These are phyloP conservation scores for Phycomyces nitens DNA, from an alignment of 192 early-diverging fungal genomes.

Conservation along the genomic window DNA sequence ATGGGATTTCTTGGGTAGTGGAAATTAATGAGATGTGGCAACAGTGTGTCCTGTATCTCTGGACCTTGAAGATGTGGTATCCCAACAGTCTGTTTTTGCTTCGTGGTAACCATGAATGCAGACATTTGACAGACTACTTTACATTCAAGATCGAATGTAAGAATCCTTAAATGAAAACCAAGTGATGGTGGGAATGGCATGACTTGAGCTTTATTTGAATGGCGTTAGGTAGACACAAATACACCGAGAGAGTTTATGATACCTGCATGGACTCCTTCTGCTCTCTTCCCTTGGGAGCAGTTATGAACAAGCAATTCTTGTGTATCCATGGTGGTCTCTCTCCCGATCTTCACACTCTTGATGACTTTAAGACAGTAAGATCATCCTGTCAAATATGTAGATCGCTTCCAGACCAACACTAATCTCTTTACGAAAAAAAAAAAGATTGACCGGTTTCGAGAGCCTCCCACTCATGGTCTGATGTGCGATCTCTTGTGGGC, in stretches of 20 bases:
- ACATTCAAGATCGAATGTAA: slow-evolving; percentile 97
- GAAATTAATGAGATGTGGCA: background rate
- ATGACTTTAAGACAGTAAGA: slow-evolving; percentile 70
- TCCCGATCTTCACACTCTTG: slow-evolving; percentile 88
- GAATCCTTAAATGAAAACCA: no score
- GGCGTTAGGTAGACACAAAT: slow-evolving; percentile 82
- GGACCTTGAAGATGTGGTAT: slow-evolving; percentile 90
- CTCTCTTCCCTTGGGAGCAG: slow-evolving; percentile 82
- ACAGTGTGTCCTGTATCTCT: slow-evolving; percentile 88
- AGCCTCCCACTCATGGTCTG: slow-evolving; percentile 89
- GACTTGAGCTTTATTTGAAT: background rate
- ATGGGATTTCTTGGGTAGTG: background rate
- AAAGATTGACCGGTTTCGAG: slow-evolving; percentile 81
- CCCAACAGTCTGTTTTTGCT: slow-evolving; percentile 82
- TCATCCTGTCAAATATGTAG: background rate
- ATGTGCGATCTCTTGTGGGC: slow-evolving; percentile 96
- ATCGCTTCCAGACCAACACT: background rate
- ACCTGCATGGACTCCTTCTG: slow-evolving; percentile 90
- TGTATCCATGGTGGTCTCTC: slow-evolving; percentile 96
- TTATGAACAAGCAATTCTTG: slow-evolving; percentile 95
- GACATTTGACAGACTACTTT: slow-evolving; percentile 96
- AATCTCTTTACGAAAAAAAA: slow-evolving; percentile 11
- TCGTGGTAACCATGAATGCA: slow-evolving; percentile 95
- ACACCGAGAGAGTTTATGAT: slow-evolving; percentile 88
- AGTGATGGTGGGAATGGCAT: background rate